Percentiles rank a stretch among this genome's conserved stretches.
Evolutionary conservation across 2,329 filamentous ascomycete genomes (phyloP).

Genomic region (Penicillium sp.): DNA sequence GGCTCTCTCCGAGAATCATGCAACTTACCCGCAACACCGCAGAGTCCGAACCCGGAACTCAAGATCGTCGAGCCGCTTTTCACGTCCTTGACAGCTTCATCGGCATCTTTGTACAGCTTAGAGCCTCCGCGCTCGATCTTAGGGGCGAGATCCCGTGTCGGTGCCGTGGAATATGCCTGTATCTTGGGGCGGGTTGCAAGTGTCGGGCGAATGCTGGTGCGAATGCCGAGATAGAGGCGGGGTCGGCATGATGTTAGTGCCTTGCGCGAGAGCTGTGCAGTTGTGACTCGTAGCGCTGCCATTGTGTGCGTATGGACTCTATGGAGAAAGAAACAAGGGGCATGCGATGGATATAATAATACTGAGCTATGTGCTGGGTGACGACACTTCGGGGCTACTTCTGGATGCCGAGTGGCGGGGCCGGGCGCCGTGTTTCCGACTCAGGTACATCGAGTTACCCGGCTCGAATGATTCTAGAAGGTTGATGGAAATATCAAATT

Average conservation of each 20-base stretch:
- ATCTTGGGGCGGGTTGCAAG: conserved; percentile 2
- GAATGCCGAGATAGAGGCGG: conserved; percentile 20
- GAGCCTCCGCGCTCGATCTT: conserved; percentile 33
- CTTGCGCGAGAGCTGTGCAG: conserved; percentile 25
- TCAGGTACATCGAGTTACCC: neutral
- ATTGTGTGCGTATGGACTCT: conserved; percentile 13
- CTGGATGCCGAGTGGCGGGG: conserved; percentile 25
- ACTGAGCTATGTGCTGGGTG: conserved; percentile 1
- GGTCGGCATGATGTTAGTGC: conserved; percentile 22
- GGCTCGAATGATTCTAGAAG: neutral
- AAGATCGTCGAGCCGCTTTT: conserved; percentile 68
- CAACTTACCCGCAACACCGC: conserved; percentile 64
- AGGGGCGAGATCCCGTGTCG: conserved; percentile 17
- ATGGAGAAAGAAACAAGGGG: neutral
- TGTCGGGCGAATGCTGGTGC: conserved; percentile 11
- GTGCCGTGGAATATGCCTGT: conserved; percentile 22
- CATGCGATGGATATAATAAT: neutral
- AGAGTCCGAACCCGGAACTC: conserved; percentile 79
- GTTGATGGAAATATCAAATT: neutral
- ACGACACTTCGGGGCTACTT: conserved; percentile 30
- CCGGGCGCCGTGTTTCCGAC: neutral
- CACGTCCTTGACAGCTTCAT: conserved; percentile 68
- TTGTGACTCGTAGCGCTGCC: conserved; percentile 26
- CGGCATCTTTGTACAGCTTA: conserved; percentile 50
- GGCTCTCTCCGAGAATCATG: neutral